Evolutionary conservation across 192 early-diverging fungal species (phyloP).

Genomic region (Umbelopsis vinacea): DNA sequence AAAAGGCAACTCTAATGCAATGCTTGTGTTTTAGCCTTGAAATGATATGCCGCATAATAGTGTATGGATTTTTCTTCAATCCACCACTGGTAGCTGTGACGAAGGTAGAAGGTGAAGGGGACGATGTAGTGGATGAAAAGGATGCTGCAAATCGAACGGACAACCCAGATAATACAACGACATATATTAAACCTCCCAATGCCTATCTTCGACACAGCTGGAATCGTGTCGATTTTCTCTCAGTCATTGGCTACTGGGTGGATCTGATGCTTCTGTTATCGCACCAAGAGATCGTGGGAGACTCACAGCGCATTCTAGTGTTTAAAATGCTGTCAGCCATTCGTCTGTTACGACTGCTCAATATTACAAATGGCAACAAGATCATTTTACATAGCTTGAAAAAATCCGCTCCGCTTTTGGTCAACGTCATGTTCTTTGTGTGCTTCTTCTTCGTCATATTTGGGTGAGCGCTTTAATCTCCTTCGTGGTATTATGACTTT

Average conservation of each 20-base stretch:
- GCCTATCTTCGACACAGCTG: conserved; percentile 65
- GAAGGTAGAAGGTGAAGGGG: conserved; percentile 28
- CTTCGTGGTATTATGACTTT: too few relatives aligned
- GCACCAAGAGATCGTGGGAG: conserved; percentile 34
- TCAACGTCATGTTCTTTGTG: conserved; percentile 61
- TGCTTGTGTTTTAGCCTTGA: background rate
- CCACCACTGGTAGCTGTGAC: conserved; percentile 1
- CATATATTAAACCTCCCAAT: conserved; percentile 21
- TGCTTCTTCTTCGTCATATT: conserved; percentile 64
- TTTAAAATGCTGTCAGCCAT: conserved; percentile 59
- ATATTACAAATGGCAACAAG: conserved; percentile 56
- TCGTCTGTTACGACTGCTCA: conserved; percentile 54
- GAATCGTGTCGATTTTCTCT: conserved; percentile 62
- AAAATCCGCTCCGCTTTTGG: conserved; percentile 57
- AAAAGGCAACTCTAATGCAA: background rate
- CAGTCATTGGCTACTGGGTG: conserved; percentile 60
- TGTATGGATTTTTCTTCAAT: conserved; percentile 38
- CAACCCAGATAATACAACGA: conserved; percentile 1
- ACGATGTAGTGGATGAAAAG: conserved; percentile 25
- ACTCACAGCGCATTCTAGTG: conserved; percentile 46
- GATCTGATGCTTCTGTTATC: conserved; percentile 48
- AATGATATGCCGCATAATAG: conserved; percentile 24
- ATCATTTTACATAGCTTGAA: conserved; percentile 63
- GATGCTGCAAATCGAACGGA: conserved; percentile 26
- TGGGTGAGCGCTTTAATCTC: conserved; percentile 36